Base-by-base conservation (phyloP, 2,329 filamentous ascomycete species). In the Sclerotiophoma versabilis region DNA sequence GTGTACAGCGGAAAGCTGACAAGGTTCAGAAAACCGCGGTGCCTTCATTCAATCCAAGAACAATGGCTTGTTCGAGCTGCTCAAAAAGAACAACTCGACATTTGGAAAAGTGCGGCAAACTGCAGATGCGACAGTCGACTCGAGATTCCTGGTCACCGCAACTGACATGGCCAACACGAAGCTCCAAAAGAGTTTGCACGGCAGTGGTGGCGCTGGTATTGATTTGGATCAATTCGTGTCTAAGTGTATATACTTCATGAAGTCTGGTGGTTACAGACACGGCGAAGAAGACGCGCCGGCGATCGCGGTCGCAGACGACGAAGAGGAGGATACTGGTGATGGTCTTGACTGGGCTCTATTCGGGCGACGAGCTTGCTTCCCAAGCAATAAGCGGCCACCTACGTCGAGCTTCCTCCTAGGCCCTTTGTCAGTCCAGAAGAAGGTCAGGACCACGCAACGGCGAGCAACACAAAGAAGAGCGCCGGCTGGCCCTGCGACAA, bases 171-270 rank as follows among this genome's bases (percentile, higher is more conserved):
- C 90, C 0, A 88, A 89, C 65, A 91, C 90, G 64, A 92, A 92
- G 70, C 88, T 91, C 0, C 81, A 88, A 36, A 86, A 88, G 45
- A 81, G 96, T 22, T 86, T 89, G 1, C 81, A 91, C 25, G 92
- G 92, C 6, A 88, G 89, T 64, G 79, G 83, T 2, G 85, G 86
- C 2, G 86, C 89, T 44, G 91, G 92, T 7, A 79, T 99, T 19
- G 93, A 98, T 68, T 82, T 96, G 0, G 93, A 98, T 57, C 91
- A 96, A 65, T 96, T 98, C 68, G 86, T 98, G 12, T 90, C 90
- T 0, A 96, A 96, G 75, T 93, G 90, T 73, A 92, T 96, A 55
- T 85, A 84, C 3, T 98, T 90, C 71, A 97, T 98, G 92, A 86
- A 85, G 15, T 69, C 74, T 19, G 82, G 84, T 29, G 89, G 86